A percentile compares a stretch with the other conserved stretches of the same genome.
Evolutionary conservation across 345 rosid species (phyloP).

Genomic region (Populus deltoides): DNA sequence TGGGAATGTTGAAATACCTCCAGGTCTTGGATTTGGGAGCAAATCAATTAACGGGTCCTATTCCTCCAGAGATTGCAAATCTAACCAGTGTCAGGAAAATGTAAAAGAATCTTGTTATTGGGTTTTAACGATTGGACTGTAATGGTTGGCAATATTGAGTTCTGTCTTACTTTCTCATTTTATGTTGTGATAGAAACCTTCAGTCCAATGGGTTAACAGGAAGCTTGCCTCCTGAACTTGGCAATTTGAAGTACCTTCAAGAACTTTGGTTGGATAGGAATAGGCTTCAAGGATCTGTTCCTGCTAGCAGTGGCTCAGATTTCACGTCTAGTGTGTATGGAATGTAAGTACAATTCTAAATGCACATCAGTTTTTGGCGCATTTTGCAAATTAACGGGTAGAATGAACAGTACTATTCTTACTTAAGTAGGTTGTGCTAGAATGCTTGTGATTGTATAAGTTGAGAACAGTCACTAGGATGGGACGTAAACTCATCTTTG

Average conservation of each 20-base stretch:
- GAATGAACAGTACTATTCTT: background rate
- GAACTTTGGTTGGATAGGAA: slow-evolving; percentile 86
- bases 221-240: slow-evolving; percentile 67
- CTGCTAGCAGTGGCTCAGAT: slow-evolving; percentile 41
- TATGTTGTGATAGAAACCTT: slow-evolving; percentile 62
- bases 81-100: slow-evolving; percentile 49
- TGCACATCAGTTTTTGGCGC: background rate
- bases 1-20: slow-evolving; percentile 73
- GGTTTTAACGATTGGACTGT: slow-evolving; percentile 1
- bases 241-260: slow-evolving; percentile 65
- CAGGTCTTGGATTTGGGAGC: slow-evolving; percentile 83
- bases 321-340: slow-evolving; percentile 33
- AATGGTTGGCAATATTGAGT: background rate
- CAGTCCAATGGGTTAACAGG: slow-evolving; percentile 93
- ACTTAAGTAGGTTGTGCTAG: background rate
- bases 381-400: background rate
- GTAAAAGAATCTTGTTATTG: slow-evolving; percentile 34
- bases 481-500: background rate
- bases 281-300: slow-evolving; percentile 82
- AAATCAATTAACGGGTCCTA: slow-evolving; percentile 74
- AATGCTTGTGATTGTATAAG: background rate
- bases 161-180: slow-evolving; percentile 8
- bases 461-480: background rate
- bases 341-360: slow-evolving; percentile 44
- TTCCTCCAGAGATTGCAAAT: slow-evolving; percentile 80